A percentile compares a stretch with the other conserved stretches of the same genome.
phyloP scores from a whole-genome alignment of 306 rosid species.

The Oxytropis ochrocephala region DNA sequence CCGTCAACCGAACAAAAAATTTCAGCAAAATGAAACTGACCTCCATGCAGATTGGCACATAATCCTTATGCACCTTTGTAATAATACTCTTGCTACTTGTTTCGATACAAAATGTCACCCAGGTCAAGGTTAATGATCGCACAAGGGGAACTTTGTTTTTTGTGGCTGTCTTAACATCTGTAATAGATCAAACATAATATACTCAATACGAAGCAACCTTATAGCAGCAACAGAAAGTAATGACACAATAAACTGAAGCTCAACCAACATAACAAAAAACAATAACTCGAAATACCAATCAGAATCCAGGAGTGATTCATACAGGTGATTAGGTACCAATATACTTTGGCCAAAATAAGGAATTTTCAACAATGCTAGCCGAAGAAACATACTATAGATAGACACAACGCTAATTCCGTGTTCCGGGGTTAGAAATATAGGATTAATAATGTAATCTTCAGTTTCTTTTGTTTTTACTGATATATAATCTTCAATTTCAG shows the following conservation, averaged over 20 bases:
- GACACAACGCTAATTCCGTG: background rate
- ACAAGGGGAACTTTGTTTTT: constrained; percentile 99
- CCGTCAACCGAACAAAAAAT: background rate
- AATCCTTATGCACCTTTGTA: constrained; percentile 85
- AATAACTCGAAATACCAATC: background rate
- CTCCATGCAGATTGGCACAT: constrained; percentile 98
- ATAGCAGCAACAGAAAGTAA: background rate
- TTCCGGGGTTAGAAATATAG: background rate
- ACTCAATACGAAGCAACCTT: constrained; percentile 16
- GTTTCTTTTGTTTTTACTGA: no score
- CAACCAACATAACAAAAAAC: background rate
- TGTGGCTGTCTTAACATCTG: constrained; percentile 78
- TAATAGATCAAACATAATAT: constrained; percentile 24
- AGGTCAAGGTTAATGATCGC: constrained; percentile 73
- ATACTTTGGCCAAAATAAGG: background rate
- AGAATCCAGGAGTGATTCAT: background rate
- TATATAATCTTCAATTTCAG: background rate
- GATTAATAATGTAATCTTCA: background rate
- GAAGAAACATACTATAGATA: background rate
- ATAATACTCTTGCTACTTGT: constrained; percentile 74
- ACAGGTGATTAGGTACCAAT: background rate
- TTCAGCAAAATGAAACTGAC: constrained; percentile 37
- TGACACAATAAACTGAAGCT: background rate
- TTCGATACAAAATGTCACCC: constrained; percentile 94
- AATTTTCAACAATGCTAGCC: background rate